A percentile compares a stretch with the other conserved stretches of the same genome.
These are phyloP conservation scores for Omphalotus olearius DNA, from an alignment of 1,284 basidiomycete species.

Conservation along the genomic window DNA sequence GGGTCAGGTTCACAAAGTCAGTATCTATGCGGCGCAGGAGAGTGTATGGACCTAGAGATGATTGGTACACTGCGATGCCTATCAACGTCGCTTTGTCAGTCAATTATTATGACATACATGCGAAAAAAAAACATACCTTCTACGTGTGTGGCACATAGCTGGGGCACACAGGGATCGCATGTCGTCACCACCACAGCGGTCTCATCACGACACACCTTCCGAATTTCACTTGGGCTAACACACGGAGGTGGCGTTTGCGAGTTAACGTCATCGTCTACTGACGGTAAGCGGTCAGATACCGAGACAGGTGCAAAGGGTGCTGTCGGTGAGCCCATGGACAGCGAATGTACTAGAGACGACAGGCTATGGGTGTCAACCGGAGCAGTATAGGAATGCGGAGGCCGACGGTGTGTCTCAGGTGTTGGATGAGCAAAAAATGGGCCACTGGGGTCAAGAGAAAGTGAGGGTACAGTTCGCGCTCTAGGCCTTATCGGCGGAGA, in stretches of 20 bases:
- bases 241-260: slow-evolving; percentile 25
- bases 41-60: slow-evolving; percentile 45
- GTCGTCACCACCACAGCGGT: slow-evolving; percentile 39
- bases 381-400: neutral
- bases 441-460: neutral
- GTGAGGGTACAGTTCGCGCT: slow-evolving; percentile 6
- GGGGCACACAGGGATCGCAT: slow-evolving; percentile 52
- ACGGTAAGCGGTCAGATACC: neutral
- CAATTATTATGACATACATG: slow-evolving; percentile 5
- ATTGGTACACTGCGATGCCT: slow-evolving; percentile 72
- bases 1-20: slow-evolving; percentile 66
- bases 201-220: slow-evolving; percentile 7
- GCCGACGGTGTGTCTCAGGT: neutral
- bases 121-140: slow-evolving; percentile 52
- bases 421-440: neutral
- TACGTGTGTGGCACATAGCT: slow-evolving; percentile 58
- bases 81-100: slow-evolving; percentile 11
- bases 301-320: neutral
- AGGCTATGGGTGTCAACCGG: slow-evolving; percentile 3
- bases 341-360: slow-evolving; percentile 10
- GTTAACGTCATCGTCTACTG: neutral
- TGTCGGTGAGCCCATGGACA: slow-evolving; percentile 10
- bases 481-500: slow-evolving; percentile 20
- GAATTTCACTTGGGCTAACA: slow-evolving; percentile 34
- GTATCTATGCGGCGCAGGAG: slow-evolving; percentile 68